These are phyloP conservation scores for Trypanosoma boissoni DNA, from an alignment of 208 protist species.

Conservation along the genomic window DNA sequence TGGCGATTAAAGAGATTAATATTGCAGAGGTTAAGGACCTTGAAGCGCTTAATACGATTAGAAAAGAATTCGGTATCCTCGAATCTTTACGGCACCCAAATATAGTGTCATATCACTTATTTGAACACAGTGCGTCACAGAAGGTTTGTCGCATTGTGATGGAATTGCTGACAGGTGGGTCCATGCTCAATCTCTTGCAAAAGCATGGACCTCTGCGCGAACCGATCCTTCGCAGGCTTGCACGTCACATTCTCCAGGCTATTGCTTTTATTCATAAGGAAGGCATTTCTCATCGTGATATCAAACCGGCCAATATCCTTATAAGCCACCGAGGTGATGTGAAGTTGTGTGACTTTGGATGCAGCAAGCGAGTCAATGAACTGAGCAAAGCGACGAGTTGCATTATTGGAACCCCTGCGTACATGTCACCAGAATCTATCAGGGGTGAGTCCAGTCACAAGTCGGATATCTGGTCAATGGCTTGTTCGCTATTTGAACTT, in stretches of 20 bases:
- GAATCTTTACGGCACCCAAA: slow-evolving; percentile 84
- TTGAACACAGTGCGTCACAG: slow-evolving; percentile 83
- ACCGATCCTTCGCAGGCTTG: slow-evolving; percentile 68
- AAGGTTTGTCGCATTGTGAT: slow-evolving; percentile 88
- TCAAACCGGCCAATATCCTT: slow-evolving; percentile 92
- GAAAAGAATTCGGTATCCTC: slow-evolving; percentile 85
- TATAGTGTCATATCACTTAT: slow-evolving; percentile 85
- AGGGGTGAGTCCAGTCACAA: slow-evolving; percentile 78
- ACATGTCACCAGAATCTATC: slow-evolving; percentile 91
- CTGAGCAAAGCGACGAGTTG: slow-evolving; percentile 76
- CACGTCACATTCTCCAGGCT: slow-evolving; percentile 63
- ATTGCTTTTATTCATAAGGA: slow-evolving; percentile 88
- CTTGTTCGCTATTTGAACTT: slow-evolving; percentile 86
- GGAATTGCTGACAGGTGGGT: slow-evolving; percentile 88
- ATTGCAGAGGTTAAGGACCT: slow-evolving; percentile 71
- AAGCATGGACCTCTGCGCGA: slow-evolving; percentile 82
- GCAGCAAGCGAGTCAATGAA: slow-evolving; percentile 86
- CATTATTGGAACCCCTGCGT: slow-evolving; percentile 88
- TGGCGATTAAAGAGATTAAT: slow-evolving; percentile 91
- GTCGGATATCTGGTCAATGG: slow-evolving; percentile 89
- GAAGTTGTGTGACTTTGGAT: slow-evolving; percentile 92
- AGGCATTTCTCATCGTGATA: slow-evolving; percentile 89
- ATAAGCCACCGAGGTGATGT: slow-evolving; percentile 80
- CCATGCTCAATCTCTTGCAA: slow-evolving; percentile 68
- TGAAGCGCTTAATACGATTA: slow-evolving; percentile 60